phyloP scores from a whole-genome alignment of 352 stramenopile genomes.

The Thraustochytrium striatum region DNA sequence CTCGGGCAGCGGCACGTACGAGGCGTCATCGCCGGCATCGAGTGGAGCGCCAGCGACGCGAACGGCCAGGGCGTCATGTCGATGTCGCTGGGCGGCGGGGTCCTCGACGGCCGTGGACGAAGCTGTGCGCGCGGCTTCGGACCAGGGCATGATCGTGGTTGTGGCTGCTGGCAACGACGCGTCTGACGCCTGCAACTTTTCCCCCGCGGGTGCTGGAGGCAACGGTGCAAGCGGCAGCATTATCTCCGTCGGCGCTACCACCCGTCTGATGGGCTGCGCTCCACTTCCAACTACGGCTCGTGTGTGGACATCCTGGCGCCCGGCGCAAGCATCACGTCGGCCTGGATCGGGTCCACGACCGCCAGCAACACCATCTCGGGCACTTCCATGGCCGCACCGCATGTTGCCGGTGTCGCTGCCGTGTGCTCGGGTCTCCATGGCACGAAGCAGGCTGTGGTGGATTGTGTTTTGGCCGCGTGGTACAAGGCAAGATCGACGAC shows the following conservation, averaged over 20 bases:
- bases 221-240: neutral
- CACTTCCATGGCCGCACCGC: neutral
- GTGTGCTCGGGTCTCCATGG: conserved; percentile 16
- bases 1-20: conserved; percentile 1
- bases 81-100: conserved; percentile 25
- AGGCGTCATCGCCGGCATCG: neutral
- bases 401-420: neutral
- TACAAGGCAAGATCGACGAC: neutral
- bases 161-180: conserved; percentile 14
- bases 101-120: too few relatives aligned
- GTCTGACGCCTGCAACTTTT: neutral
- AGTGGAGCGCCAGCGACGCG: neutral
- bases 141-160: conserved; percentile 17
- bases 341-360: neutral
- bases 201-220: neutral
- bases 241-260: neutral
- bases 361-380: neutral
- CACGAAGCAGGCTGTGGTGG: neutral
- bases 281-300: neutral
- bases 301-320: neutral
- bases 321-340: neutral
- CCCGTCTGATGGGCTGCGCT: neutral
- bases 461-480: neutral
- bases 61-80: conserved; percentile 7
- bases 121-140: neutral